Base-by-base conservation (phyloP, 116 monocot species). In the Zostera marina region DNA sequence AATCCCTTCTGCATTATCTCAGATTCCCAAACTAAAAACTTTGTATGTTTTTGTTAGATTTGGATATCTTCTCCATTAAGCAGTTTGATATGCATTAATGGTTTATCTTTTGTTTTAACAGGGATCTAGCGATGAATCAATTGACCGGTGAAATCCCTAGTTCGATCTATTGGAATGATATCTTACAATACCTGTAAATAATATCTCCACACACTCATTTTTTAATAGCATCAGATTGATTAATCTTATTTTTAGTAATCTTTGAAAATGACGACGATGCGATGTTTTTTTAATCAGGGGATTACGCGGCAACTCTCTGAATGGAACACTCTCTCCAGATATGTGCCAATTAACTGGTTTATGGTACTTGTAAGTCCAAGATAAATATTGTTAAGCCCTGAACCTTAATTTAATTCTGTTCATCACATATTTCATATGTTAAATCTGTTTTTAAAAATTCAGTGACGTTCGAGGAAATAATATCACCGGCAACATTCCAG, bases 381-480 rank as follows among this genome's bases (percentile, higher is more conserved):
- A 24, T 71, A 54, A 3, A 39, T 26, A 25, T 1, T 53, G 8
- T 22, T 25, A 53, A 41, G 43, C 41, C 15, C 42, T 60, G 23
- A 22, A 21, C 52, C 15, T 41, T 19, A 47, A 3, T 54, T 13
- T 44, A 11, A 17, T 32, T 46, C 42, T 24, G 45, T 26, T 45
- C 8, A 9, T 3, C 4, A 13, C 41, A 21, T 51, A 32, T 32
- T 32, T 3, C 4, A 32, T 0, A 59, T 7, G 25, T 47, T 38
- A 44, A 32, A 10, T 8, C 15, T 14, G 10, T n/a, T 15, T 52
- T 58, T 13, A 21, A 21, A 26, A 9, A 16, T 64, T 9, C 72
- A 96, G 96, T 69, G 96, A 96, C 71, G 85, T 89, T 56, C 70
- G 96, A 39, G 96, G 85, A 5, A 89, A 96, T 52, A 96, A 96